Conservation (phyloP, 176 grass and related monocot species). For the Zea mays region DNA sequence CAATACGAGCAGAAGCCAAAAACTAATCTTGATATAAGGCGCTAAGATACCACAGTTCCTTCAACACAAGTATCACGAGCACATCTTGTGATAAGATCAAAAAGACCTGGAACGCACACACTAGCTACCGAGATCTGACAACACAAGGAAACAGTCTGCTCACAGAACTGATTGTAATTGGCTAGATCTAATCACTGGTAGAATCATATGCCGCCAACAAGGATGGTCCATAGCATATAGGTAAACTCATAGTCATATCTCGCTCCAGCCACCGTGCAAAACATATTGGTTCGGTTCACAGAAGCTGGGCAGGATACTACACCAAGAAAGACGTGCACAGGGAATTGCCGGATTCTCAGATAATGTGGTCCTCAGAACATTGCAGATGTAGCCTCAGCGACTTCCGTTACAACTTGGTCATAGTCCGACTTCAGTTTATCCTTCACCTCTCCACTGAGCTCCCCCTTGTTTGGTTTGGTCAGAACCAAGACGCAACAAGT, state of each 20-base stretch:
- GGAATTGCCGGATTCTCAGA: background rate
- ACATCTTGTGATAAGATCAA: background rate
- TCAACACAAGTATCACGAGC: background rate
- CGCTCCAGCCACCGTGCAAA: slow-evolving; percentile 7
- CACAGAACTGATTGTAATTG: slow-evolving; percentile 4
- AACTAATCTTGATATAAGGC: background rate
- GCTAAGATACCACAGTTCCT: background rate
- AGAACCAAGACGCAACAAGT: slow-evolving; percentile 79
- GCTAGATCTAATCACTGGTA: slow-evolving; percentile 11
- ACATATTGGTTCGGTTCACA: background rate
- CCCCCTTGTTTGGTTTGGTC: slow-evolving; percentile 83
- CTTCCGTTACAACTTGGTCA: slow-evolving; percentile 60
- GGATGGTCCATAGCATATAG: background rate
- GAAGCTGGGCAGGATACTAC: background rate
- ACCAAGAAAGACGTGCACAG: background rate
- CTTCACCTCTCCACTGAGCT: slow-evolving; percentile 69
- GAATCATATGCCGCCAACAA: background rate
- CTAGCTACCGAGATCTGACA: background rate
- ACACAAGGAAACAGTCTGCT: background rate
- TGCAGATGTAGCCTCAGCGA: slow-evolving; percentile 52
- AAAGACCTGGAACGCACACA: background rate
- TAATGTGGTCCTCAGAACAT: slow-evolving; percentile 53
- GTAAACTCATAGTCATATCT: background rate
- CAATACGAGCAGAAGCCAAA: too few species aligned
- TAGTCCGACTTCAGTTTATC: slow-evolving; percentile 79